phyloP scores from a whole-genome alignment of 1,284 basidiomycete species.

The Chondrostereum purpureum region DNA sequence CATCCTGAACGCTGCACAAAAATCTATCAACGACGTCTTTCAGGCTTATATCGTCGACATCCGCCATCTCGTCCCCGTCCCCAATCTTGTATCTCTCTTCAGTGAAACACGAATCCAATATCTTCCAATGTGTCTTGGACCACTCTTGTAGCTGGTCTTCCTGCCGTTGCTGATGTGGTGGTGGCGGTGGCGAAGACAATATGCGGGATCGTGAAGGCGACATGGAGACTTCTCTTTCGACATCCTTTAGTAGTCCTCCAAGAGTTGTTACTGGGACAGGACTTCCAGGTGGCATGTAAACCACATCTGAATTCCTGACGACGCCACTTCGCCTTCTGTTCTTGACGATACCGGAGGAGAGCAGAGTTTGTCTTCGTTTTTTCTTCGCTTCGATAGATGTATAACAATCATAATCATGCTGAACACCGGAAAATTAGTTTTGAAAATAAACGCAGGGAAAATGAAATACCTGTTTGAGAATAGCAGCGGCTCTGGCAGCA shows the following conservation, averaged over 20 bases:
- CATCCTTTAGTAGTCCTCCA: conserved; percentile 50
- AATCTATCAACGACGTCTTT: conserved; percentile 55
- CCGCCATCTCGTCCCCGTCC: conserved; percentile 30
- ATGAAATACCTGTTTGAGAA: conserved; percentile 65
- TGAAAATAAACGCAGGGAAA: conserved; percentile 5
- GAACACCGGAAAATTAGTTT: conserved; percentile 3
- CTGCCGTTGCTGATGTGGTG: conserved; percentile 2
- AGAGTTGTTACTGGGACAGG: conserved; percentile 45
- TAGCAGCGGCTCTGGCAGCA: conserved; percentile 85
- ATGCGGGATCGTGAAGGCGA: conserved; percentile 5
- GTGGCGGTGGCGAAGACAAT: not conserved
- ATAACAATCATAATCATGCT: conserved; percentile 84
- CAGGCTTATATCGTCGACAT: conserved; percentile 42
- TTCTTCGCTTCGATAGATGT: conserved; percentile 44
- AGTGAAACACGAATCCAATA: conserved; percentile 69
- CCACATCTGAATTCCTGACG: conserved; percentile 35
- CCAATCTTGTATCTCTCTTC: conserved; percentile 44
- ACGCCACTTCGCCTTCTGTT: conserved; percentile 34
- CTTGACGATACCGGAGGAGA: conserved; percentile 7
- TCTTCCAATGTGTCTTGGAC: conserved; percentile 69
- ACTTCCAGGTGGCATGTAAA: conserved; percentile 50
- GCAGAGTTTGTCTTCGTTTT: conserved; percentile 16
- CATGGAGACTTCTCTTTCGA: conserved; percentile 42
- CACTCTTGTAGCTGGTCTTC: conserved; percentile 33
- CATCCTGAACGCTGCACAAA: conserved; percentile 37